Base-by-base conservation (phyloP, 257 asterid genomes). In the Rubia yunnanensis region DNA sequence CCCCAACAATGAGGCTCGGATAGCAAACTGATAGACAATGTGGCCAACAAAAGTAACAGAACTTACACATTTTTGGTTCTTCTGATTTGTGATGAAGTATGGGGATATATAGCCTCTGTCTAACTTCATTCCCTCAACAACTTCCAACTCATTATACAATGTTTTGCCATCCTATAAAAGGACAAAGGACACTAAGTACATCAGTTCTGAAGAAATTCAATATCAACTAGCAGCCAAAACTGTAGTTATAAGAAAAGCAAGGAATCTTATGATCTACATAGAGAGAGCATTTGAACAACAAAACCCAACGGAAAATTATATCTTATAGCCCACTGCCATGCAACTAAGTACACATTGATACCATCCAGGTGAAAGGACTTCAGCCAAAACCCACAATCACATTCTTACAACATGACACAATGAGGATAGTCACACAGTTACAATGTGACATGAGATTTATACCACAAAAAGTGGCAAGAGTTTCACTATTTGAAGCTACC, bases 91-190 rank as follows among this genome's bases (percentile, higher is more conserved):
- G 70, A 92, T 86, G 83, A 92, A 92, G 70, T 92, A 92, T 0
- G 99, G 99, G 14, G 99, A 92, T 55, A 92, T 89, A 63, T 87
- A 89, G 52, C 99, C 99, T 70, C 99, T 77, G 72, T 89, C 97
- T 38, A 92, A 72, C 79, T 92, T 92, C 99, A 92, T 92, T 35
- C 99, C 99, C 77, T 92, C 99, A 26, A 92, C 97, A 61, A 92
- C 99, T 77, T 88, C 99, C 85, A 92, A 70, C 74, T 94, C 97
- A 75, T 94, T 86, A 68, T 70, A 80, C 75, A 94, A 70, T 26
- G 99, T 94, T 71, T 94, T 90, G 5, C 99, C 99, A 65, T 94
- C 97, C 99, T 94, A 54, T 67, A 78, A 58, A 59, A 31, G 63
- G 24, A 39, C 22, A 5, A 22, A 60, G 65, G 17, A 7, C 23